These are phyloP conservation scores for Tetracentron sinense DNA, from an alignment of 164 flowering plant species.

Conservation along the genomic window DNA sequence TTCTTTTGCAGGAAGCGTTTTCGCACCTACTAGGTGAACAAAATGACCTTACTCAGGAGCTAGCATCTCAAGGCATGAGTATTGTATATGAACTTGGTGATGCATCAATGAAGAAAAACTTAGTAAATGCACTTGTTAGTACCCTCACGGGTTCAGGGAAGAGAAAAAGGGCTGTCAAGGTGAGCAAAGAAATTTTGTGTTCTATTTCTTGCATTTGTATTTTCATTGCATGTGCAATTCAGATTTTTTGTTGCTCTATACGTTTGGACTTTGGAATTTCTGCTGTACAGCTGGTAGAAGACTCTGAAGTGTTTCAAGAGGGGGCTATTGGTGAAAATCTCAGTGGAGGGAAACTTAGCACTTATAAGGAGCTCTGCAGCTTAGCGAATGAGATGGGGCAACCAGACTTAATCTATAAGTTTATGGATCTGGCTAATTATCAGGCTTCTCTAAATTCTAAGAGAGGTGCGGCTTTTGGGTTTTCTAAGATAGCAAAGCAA, in stretches of 20 bases:
- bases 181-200: conserved; percentile 16
- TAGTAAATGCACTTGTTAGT: conserved; percentile 88
- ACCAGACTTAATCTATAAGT: conserved; percentile 92
- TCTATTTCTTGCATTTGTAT: not conserved
- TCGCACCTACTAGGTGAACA: conserved; percentile 91
- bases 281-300: conserved; percentile 74
- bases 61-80: conserved; percentile 99
- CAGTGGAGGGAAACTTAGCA: conserved; percentile 91
- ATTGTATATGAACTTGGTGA: conserved; percentile 97
- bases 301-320: conserved; percentile 93
- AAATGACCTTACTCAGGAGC: conserved; percentile 93
- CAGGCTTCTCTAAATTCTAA: conserved; percentile 92
- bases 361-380: conserved; percentile 94
- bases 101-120: conserved; percentile 68
- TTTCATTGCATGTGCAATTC: not conserved
- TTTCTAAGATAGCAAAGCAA: conserved; percentile 95
- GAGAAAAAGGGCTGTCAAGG: conserved; percentile 97
- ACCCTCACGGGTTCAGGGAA: conserved; percentile 93
- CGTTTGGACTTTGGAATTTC: conserved; percentile 8
- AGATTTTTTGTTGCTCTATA: conserved; percentile 2
- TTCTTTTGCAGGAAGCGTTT: conserved; percentile 87
- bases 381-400: conserved; percentile 99
- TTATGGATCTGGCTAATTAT: conserved; percentile 97
- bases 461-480: conserved; percentile 99
- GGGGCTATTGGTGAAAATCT: conserved; percentile 82